Percentiles rank a stretch among this genome's conserved stretches.
These are phyloP conservation scores for Zangia roseola DNA, from an alignment of 768 basidiomycete species.

Conservation along the genomic window DNA sequence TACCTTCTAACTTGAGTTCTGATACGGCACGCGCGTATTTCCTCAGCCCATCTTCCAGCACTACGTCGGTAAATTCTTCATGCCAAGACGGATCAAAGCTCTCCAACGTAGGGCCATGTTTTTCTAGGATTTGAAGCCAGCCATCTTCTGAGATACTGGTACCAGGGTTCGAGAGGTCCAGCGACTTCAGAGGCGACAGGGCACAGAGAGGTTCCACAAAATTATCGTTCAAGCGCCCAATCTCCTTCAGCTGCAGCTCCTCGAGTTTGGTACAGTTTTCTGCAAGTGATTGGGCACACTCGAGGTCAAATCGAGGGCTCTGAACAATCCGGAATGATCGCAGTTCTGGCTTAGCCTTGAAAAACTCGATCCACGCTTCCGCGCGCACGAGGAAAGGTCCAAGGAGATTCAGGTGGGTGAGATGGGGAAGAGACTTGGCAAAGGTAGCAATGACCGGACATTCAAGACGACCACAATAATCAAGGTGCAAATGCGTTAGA, in stretches of 20 bases:
- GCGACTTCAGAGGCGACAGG: constrained; percentile 41
- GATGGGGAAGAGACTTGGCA: constrained; percentile 58
- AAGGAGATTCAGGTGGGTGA: constrained; percentile 74
- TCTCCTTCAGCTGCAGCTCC: constrained; percentile 76
- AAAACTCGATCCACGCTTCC: constrained; percentile 72
- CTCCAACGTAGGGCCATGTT: constrained; percentile 53
- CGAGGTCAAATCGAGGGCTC: constrained; percentile 80
- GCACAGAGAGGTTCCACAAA: constrained; percentile 54
- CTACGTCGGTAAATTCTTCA: constrained; percentile 53
- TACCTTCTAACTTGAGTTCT: constrained; percentile 52
- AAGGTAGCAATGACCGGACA: constrained; percentile 58
- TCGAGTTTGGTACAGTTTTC: constrained; percentile 48
- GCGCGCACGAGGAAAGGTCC: constrained; percentile 84
- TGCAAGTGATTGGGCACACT: constrained; percentile 61
- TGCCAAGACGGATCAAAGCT: constrained; percentile 76
- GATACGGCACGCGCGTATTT: constrained; percentile 46
- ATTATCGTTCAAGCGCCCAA: constrained; percentile 66
- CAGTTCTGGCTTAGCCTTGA: constrained; percentile 61
- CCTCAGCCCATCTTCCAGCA: constrained; percentile 60
- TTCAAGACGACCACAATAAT: constrained; percentile 83
- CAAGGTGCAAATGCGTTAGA: constrained; percentile 73
- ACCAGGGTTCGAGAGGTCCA: constrained; percentile 71
- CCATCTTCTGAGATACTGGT: constrained; percentile 55
- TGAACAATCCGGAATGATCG: constrained; percentile 78
- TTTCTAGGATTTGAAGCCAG: constrained; percentile 52